phyloP scores from a whole-genome alignment of 2,329 filamentous ascomycete genomes.

The Colletotrichum sansevieriae region DNA sequence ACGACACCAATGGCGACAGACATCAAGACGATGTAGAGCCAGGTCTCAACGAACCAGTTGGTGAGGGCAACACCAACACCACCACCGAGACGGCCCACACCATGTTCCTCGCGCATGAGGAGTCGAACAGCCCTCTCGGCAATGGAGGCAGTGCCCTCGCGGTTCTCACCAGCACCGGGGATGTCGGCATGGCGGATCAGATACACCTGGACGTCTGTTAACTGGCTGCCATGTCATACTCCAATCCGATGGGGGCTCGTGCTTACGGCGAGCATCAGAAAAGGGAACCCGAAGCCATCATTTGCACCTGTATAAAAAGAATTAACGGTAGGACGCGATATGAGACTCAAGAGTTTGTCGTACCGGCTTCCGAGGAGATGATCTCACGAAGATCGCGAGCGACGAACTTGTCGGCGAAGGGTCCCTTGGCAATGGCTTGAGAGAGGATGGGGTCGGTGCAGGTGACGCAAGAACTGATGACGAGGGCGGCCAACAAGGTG shows the following conservation, averaged over 20 bases:
- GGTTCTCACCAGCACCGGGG: conserved; percentile 17
- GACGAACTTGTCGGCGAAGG: conserved; percentile 73
- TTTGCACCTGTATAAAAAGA: conserved; percentile 60
- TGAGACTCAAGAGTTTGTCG: not conserved
- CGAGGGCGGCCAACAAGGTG: conserved; percentile 65
- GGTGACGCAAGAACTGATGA: conserved; percentile 72
- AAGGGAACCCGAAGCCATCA: conserved; percentile 73
- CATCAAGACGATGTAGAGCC: conserved; percentile 71
- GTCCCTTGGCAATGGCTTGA: conserved; percentile 72
- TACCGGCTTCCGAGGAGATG: conserved; percentile 68
- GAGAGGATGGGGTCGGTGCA: conserved; percentile 73
- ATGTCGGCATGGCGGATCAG: conserved; percentile 66
- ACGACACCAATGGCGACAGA: conserved; percentile 65
- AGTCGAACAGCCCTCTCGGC: not conserved
- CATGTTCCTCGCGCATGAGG: conserved; percentile 45
- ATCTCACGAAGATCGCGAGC: conserved; percentile 69
- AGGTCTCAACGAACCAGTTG: conserved; percentile 71
- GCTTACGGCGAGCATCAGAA: conserved; percentile 65
- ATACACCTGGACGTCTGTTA: conserved; percentile 49
- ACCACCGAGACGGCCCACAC: conserved; percentile 64
- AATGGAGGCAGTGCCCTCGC: conserved; percentile 38
- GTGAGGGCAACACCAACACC: conserved; percentile 64
- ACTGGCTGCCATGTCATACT: too few relatives aligned
- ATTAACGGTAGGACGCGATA: not conserved
- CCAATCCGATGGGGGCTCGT: too few relatives aligned